These are phyloP conservation scores for Blepharisma japonicum DNA, from an alignment of 73 alveolate species.

Conservation along the genomic window DNA sequence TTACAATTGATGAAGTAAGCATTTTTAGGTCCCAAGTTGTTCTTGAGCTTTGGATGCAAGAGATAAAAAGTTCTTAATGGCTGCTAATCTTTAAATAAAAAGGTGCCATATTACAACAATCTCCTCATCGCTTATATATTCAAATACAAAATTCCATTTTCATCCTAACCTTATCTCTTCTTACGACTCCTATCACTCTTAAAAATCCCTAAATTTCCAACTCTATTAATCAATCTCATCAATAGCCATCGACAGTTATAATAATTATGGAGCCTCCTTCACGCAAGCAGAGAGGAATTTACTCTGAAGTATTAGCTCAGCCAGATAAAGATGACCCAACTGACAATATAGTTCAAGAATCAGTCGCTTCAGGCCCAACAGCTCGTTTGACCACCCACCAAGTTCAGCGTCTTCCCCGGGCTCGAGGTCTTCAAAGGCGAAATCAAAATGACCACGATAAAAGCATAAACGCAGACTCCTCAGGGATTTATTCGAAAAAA, in stretches of 20 bases:
- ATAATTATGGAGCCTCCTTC: constrained; percentile 30
- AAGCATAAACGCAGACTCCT: constrained; percentile 46
- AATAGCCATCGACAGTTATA: neutral
- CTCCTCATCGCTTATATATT: too few relatives aligned
- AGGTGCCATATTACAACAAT: too few relatives aligned
- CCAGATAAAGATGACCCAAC: constrained; percentile 69
- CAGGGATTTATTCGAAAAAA: neutral
- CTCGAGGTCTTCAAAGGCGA: constrained; percentile 38
- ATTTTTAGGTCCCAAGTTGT: too few relatives aligned
- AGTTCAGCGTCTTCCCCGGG: constrained; percentile 44
- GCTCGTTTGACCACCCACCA: constrained; percentile 94
- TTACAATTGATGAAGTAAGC: too few relatives aligned
- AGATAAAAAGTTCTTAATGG: too few relatives aligned
- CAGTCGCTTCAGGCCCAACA: constrained; percentile 90
- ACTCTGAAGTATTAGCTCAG: constrained; percentile 62
- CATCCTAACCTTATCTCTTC: too few relatives aligned
- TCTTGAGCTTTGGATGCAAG: too few relatives aligned
- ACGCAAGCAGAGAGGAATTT: constrained; percentile 68
- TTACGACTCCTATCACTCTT: too few relatives aligned
- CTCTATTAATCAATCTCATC: too few relatives aligned
- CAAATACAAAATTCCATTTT: too few relatives aligned
- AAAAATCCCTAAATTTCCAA: too few relatives aligned
- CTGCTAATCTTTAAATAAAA: too few relatives aligned
- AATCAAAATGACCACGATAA: constrained; percentile 43
- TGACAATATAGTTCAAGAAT: constrained; percentile 58